Evolutionary conservation across 2,329 filamentous ascomycete species (phyloP).

Genomic region (Hymenoscyphus albidus): DNA sequence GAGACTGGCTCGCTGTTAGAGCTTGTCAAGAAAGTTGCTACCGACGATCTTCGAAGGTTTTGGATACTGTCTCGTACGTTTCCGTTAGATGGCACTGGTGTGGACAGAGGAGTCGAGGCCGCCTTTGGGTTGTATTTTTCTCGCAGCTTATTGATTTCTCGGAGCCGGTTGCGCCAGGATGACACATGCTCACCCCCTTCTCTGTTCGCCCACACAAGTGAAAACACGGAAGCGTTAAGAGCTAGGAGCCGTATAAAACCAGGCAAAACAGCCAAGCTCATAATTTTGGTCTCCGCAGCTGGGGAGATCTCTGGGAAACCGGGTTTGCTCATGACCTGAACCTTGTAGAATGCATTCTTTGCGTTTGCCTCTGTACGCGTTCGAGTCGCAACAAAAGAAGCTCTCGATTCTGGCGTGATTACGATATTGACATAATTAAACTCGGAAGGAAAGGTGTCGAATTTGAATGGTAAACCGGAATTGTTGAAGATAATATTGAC

Average conservation of each 20-base stretch:
- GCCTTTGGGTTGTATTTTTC: slow-evolving; percentile 57
- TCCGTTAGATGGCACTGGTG: slow-evolving; percentile 36
- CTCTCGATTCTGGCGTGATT: slow-evolving; percentile 80
- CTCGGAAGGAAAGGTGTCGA: slow-evolving; percentile 87
- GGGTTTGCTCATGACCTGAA: slow-evolving; percentile 82
- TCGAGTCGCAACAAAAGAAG: slow-evolving; percentile 67
- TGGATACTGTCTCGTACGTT: slow-evolving; percentile 58
- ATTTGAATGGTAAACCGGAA: slow-evolving; percentile 82
- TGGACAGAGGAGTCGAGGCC: slow-evolving; percentile 32
- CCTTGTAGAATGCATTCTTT: slow-evolving; percentile 67
- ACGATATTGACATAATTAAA: slow-evolving; percentile 98
- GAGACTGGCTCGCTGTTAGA: slow-evolving; percentile 50
- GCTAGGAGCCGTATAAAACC: slow-evolving; percentile 84
- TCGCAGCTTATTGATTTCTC: slow-evolving; percentile 77
- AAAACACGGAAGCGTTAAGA: slow-evolving; percentile 91
- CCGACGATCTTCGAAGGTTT: slow-evolving; percentile 58
- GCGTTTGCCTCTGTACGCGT: slow-evolving; percentile 39
- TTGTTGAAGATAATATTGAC: slow-evolving; percentile 99
- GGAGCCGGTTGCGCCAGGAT: slow-evolving; percentile 82
- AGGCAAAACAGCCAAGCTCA: slow-evolving; percentile 77
- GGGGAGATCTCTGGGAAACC: slow-evolving; percentile 91
- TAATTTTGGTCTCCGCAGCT: slow-evolving; percentile 82
- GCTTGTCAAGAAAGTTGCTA: slow-evolving; percentile 60
- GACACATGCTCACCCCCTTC: slow-evolving; percentile 79
- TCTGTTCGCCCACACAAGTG: slow-evolving; percentile 78